Conservation (phyloP, 768 basidiomycete species). For the Mycena haematopus region DNA sequence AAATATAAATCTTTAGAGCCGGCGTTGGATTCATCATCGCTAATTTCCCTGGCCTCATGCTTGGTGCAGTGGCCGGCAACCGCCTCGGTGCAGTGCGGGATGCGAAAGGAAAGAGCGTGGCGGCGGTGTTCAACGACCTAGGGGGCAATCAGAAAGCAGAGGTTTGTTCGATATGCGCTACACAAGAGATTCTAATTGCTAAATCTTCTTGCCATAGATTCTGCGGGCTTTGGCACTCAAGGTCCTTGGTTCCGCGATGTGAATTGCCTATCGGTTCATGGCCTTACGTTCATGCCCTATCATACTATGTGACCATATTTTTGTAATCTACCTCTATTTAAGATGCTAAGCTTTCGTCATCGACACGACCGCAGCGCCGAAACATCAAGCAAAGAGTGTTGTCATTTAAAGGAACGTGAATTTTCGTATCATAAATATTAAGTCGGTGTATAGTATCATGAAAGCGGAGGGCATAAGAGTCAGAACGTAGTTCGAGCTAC, state of each 20-base stretch:
- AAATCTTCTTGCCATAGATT: slow-evolving; percentile 11
- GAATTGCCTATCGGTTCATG: background rate
- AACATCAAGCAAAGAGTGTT: slow-evolving; percentile 13
- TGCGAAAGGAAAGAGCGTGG: slow-evolving; percentile 94
- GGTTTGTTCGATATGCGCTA: slow-evolving; percentile 48
- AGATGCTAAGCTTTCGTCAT: background rate
- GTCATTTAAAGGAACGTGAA: slow-evolving; percentile 23
- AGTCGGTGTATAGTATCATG: background rate
- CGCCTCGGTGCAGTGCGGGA: slow-evolving; percentile 91
- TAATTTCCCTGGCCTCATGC: slow-evolving; percentile 85
- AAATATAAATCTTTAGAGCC: slow-evolving; percentile 48
- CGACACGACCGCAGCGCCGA: background rate
- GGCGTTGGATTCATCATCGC: slow-evolving; percentile 69
- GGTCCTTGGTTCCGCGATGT: slow-evolving; percentile 28
- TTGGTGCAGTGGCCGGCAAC: slow-evolving; percentile 89
- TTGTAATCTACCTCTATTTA: background rate
- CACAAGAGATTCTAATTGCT: background rate
- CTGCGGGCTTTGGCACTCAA: slow-evolving; percentile 28
- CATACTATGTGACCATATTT: slow-evolving; percentile 14
- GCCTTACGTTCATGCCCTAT: slow-evolving; percentile 7
- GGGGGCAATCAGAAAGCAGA: slow-evolving; percentile 85
- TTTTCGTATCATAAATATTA: slow-evolving; percentile 15
- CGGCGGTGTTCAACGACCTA: slow-evolving; percentile 82
- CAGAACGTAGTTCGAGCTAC: background rate
- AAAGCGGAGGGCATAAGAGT: background rate